Percentiles rank a stretch among this genome's conserved stretches.
phyloP scores from a whole-genome alignment of 306 rosid genomes.

The Vigna trinervia region DNA sequence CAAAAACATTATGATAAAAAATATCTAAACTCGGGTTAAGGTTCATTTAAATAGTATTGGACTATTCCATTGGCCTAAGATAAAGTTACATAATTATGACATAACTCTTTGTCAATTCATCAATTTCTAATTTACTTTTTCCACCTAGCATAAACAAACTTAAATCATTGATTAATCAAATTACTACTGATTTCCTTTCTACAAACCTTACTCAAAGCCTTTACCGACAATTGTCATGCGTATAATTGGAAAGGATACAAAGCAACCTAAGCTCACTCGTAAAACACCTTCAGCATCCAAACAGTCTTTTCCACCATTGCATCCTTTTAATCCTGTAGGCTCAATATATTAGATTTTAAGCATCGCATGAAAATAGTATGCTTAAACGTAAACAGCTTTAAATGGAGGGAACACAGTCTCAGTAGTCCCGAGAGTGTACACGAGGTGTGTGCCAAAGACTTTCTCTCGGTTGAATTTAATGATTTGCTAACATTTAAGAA shows the following conservation, averaged over 20 bases:
- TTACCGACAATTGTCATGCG: conserved; percentile 11
- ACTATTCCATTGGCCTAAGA: conserved; percentile 22
- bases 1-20: conserved; percentile 78
- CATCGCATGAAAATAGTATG: conserved; percentile 11
- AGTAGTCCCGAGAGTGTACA: neutral
- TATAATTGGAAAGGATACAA: conserved; percentile 72
- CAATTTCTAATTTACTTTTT: neutral
- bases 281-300: conserved; percentile 96
- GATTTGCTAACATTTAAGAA: conserved; percentile 11
- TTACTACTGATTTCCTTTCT: neutral
- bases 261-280: conserved; percentile 97
- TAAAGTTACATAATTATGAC: conserved; percentile 25
- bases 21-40: conserved; percentile 77
- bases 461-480: conserved; percentile 4
- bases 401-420: conserved; percentile 29
- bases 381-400: conserved; percentile 20
- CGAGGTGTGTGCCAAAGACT: conserved; percentile 24
- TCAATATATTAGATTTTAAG: conserved; percentile 31
- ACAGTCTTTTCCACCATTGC: conserved; percentile 84
- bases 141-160: conserved; percentile 18
- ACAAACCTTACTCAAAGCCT: conserved; percentile 8
- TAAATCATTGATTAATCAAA: conserved; percentile 16
- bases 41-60: conserved; percentile 42
- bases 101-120: conserved; percentile 8
- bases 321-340: conserved; percentile 76